Base-by-base conservation (phyloP, 2,329 filamentous ascomycete species). In the Aspergillus aculeatus region DNA sequence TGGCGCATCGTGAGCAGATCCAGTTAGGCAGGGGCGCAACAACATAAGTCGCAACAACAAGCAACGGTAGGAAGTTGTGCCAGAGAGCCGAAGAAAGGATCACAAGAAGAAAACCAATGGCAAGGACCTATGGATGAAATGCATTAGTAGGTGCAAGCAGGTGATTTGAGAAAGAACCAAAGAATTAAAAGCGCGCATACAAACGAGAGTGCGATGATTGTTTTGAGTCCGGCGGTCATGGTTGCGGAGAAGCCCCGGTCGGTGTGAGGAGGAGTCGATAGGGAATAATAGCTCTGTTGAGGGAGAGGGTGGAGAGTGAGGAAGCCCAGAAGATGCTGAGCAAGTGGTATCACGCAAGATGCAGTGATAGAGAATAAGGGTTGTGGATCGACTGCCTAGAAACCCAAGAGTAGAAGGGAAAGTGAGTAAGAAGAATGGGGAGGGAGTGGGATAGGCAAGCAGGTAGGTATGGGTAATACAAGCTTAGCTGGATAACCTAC, bases 181-280 rank as follows among this genome's bases (percentile, higher is more conserved):
- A 10, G 35, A 51, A 58, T 26, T 10, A 10, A 32, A 51, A 58
- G 32, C 41, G 9, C 21, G 68, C 86, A 58, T 85, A 91, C 95
- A 81, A 99, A 99, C 75, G 95, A 98, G 69, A 99, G 90, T 66
- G 91, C 92, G 78, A 99, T 99, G 80, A 99, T 99, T 68, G 95
- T 99, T 82, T 97, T 98, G 73, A 99, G 88, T 76, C 95, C 95
- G 70, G 95, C 92, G 82, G 91, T 86, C 81, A 81, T 83, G 70
- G 66, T 70, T 70, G 68, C 68, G 68, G 69, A 68, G 62, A 65
- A 47, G 55, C 62, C 16, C 16, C 38, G 19, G 38, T 41, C 38
- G 38, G 38, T n/a, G 38, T n/a, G 16, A n/a, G 38, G 38, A 41
- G 38, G 16, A 14, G 38, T 16, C 6, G 38, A 35, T 35, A 16